Evolutionary conservation across 2,329 filamentous ascomycete genomes (phyloP), one percentile per base, ranked within the genome.

Genomic region (Fusarium nurragi): DNA sequence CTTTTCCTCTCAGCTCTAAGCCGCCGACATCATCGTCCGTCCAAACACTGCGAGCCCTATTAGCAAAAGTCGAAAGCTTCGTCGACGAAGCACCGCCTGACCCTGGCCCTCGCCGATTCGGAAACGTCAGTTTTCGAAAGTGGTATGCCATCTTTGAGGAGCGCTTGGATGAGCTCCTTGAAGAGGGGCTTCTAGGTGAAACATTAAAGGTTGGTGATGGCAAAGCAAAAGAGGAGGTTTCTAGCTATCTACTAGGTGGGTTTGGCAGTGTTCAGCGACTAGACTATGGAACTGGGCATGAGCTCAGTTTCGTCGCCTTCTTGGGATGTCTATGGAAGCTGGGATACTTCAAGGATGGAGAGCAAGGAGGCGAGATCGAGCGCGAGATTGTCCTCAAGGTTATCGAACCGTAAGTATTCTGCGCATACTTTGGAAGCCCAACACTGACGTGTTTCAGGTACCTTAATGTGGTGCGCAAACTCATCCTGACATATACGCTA

Each of bases 271-370:
- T 92, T 0, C 93, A 97, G 72, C 83, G 95, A 51, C 82, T 99
- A 23, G 95, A 99, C 78, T 99, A 97, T 74, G 95, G 95, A 3
- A 98, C 95, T 0, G 95, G 95, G 0, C 95, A 99, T 76, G 95
- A 99, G 74, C 81, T 99, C 48, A 97, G 92, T 77, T 99, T 99
- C 72, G 77, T 98, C 9, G 94, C 95, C 2, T 99, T 99, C 64
- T 76, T 99, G 7, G 94, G 88, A 6, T 89, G 91, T 59, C 81
- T 99, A 6, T 99, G 94, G 94, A 97, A 97, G 76, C 81, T 99
- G 4, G 89, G 90, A 40, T 89, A 86, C 16, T 98, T 99, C 74
- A 79, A 83, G 4, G 80, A 85, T n/a, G 84, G 82, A 3, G 69
- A 74, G 9, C 62, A 76, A 32, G 80, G 79, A 36, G 84, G 83